Conservation (phyloP, 2,329 filamentous ascomycete species). For the Monosporascus sp. region DNA sequence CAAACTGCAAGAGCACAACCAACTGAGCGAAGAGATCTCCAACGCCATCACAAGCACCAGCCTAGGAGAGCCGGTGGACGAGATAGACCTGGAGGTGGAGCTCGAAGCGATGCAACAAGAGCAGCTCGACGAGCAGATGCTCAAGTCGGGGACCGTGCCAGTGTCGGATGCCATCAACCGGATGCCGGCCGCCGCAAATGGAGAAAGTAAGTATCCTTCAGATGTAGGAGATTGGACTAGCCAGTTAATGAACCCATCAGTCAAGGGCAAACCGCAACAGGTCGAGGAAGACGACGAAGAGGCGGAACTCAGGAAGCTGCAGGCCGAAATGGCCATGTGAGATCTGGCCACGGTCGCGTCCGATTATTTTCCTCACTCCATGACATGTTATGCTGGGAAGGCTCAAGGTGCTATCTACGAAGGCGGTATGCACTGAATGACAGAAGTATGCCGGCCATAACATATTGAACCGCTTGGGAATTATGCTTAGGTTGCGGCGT, state of each 20-base stretch:
- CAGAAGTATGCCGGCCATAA: not conserved
- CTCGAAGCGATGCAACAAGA: conserved; percentile 86
- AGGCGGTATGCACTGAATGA: not conserved
- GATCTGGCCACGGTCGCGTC: conserved; percentile 1
- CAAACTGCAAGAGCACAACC: conserved; percentile 83
- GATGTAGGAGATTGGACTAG: not conserved
- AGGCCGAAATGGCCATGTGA: conserved; percentile 96
- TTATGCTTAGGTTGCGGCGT: conserved; percentile 16
- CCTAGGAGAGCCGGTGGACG: conserved; percentile 69
- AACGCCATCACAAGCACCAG: conserved; percentile 72
- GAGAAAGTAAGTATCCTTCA: conserved; percentile 63
- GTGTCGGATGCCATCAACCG: conserved; percentile 72
- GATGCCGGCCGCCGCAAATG: conserved; percentile 68
- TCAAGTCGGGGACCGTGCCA: conserved; percentile 80
- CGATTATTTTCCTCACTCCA: conserved; percentile 6
- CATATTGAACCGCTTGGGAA: not conserved
- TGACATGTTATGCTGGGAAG: conserved; percentile 13
- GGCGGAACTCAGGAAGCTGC: conserved; percentile 85
- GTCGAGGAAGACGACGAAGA: conserved; percentile 89
- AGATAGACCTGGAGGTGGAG: conserved; percentile 80
- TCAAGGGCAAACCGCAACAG: conserved; percentile 45
- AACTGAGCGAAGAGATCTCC: conserved; percentile 88
- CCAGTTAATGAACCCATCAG: conserved; percentile 26
- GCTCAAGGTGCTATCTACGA: not conserved
- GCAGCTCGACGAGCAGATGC: conserved; percentile 87